A percentile compares a stretch with the other conserved stretches of the same genome.
Conservation (phyloP, 2,329 filamentous ascomycete species). For the Aspergillus aculeatus region DNA sequence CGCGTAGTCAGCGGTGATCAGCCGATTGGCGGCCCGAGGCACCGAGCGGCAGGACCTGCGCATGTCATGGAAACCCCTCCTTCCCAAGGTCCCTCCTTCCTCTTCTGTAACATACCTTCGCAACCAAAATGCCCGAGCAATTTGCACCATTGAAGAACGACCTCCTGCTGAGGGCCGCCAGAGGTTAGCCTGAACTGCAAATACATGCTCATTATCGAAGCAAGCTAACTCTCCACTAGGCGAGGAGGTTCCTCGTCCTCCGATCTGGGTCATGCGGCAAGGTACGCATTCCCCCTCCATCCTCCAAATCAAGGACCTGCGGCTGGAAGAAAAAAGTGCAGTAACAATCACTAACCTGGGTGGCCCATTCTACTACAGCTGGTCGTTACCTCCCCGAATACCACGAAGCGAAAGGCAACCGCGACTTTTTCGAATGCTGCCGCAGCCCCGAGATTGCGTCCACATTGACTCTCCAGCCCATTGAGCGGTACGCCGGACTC, state of each 20-base stretch:
- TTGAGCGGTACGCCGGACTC: slow-evolving; percentile 85
- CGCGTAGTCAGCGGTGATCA: neutral
- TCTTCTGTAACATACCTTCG: slow-evolving; percentile 17
- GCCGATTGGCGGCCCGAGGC: slow-evolving; percentile 19
- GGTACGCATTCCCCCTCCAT: slow-evolving; percentile 54
- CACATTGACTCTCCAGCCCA: slow-evolving; percentile 87
- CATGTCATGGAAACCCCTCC: slow-evolving; percentile 25
- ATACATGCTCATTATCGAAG: neutral
- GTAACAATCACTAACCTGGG: neutral
- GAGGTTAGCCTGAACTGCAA: slow-evolving; percentile 61
- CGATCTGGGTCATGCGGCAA: slow-evolving; percentile 99
- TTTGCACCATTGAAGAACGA: slow-evolving; percentile 92
- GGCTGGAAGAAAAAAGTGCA: neutral
- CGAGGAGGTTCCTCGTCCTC: slow-evolving; percentile 85
- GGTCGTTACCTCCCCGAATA: slow-evolving; percentile 97
- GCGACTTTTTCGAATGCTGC: slow-evolving; percentile 98
- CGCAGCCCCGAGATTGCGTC: slow-evolving; percentile 89
- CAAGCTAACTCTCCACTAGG: slow-evolving; percentile 53
- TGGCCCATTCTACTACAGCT: slow-evolving; percentile 53
- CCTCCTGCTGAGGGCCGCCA: slow-evolving; percentile 81
- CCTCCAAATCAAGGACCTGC: neutral
- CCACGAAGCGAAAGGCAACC: slow-evolving; percentile 84
- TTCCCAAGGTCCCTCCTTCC: slow-evolving; percentile 20
- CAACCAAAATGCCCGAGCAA: slow-evolving; percentile 60
- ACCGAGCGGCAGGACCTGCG: slow-evolving; percentile 13